Evolutionary conservation across 75 land plant genomes (phyloP).

Genomic region (Larix kaempferi): DNA sequence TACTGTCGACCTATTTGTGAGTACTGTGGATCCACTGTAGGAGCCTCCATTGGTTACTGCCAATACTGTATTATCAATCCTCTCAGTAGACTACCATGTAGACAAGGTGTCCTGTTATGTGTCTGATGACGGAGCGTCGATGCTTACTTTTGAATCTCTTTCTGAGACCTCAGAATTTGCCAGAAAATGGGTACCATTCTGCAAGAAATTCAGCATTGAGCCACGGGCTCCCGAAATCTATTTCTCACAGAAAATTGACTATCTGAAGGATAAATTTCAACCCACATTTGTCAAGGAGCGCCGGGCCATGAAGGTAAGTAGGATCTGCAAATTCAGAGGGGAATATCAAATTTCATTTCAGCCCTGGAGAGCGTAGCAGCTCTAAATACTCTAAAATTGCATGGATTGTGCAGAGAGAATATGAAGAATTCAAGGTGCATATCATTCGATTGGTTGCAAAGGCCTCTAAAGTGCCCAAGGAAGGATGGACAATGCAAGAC

Average conservation of each 20-base stretch:
- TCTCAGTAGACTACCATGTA: conserved; percentile 80
- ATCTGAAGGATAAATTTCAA: conserved; percentile 89
- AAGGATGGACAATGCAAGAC: conserved; percentile 99
- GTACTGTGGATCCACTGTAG: conserved; percentile 83
- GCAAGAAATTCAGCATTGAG: conserved; percentile 85
- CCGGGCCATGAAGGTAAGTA: conserved; percentile 89
- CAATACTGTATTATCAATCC: conserved; percentile 88
- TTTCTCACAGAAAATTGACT: conserved; percentile 93
- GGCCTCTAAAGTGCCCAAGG: conserved; percentile 76
- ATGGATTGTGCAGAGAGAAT: conserved; percentile 61
- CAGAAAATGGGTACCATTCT: conserved; percentile 89
- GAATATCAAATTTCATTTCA: background rate
- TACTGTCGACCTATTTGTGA: conserved; percentile 64
- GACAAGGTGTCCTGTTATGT: conserved; percentile 89
- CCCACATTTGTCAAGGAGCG: conserved; percentile 96
- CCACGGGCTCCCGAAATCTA: conserved; percentile 95
- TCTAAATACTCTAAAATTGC: background rate
- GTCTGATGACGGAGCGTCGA: conserved; percentile 86
- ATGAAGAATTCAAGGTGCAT: conserved; percentile 84
- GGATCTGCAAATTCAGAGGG: background rate
- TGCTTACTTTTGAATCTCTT: conserved; percentile 86
- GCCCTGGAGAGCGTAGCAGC: background rate
- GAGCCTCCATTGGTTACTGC: conserved; percentile 93
- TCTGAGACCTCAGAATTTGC: conserved; percentile 94
- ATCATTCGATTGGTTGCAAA: conserved; percentile 79